Evolutionary conservation across 2,329 filamentous ascomycete species (phyloP), one percentile per base, ranked within the genome.

Genomic region (Ophiostoma triangulosporum): DNA sequence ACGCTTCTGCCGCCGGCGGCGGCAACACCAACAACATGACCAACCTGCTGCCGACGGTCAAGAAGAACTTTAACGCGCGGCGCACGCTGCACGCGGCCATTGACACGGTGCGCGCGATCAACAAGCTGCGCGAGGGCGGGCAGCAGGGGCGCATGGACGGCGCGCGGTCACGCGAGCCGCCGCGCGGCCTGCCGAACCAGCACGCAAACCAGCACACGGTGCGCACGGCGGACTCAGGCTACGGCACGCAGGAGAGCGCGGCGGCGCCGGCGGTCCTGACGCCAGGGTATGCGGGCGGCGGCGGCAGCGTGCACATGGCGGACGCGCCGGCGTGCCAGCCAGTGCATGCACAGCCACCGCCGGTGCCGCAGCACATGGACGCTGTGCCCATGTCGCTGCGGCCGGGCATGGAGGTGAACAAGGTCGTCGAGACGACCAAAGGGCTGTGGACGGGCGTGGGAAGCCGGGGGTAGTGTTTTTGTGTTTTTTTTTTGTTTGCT

Each of bases 11-110:
- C n/a, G n/a, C n/a, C n/a, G n/a, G n/a, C n/a, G n/a, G n/a, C 64
- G 69, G 22, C 48, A 33, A 14, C 40, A 32, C 38, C 15, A 33
- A 15, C 36, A 35, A 11, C 27, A 22, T 26, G 20, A 22, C 45
- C 14, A 83, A 85, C 69, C 68, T 85, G 58, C 68, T 85, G 57
- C 81, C 81, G 8, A 80, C 78, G 6, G 80, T 85, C 64, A 83
- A 84, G 74, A 84, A 84, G 76, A 85, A 85, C 70, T 85, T 85
- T 70, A 85, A 85, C 62, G 81, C 81, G 40, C 73, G 81, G 54
- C 73, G 81, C 62, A 85, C 81, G 27, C 70, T 85, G 50, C 81
- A 85, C 62, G 81, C 82, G 31, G 81, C 82, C 54, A 85, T 85
- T 64, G 81, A 85, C 64, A 85, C 81, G 1, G 80, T 85, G 48